phyloP scores from a whole-genome alignment of 371 early-diverging fungal genomes.

The Synchytrium microbalum region DNA sequence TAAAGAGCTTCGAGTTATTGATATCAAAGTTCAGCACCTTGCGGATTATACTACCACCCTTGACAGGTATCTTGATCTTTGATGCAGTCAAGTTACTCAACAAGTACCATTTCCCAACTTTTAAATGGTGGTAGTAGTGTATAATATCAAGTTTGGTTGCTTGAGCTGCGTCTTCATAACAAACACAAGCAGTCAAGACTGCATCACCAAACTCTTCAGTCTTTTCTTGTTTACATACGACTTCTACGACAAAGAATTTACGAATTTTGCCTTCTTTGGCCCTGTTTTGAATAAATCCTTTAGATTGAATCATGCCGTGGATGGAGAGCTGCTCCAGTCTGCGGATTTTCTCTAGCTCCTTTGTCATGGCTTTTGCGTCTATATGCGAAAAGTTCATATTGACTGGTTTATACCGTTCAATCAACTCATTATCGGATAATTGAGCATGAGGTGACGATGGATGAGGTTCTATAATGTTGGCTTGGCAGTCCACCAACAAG shows the following conservation, averaged over 20 bases:
- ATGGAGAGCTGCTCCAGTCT: constrained; percentile 3
- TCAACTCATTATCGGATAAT: neutral
- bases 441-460: neutral
- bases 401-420: neutral
- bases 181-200: constrained; percentile 15
- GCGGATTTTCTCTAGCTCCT: constrained; percentile 4
- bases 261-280: neutral
- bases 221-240: neutral
- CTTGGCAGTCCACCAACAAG: neutral
- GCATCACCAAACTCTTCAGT: neutral
- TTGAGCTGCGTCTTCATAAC: constrained; percentile 2
- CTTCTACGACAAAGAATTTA: constrained; percentile 12
- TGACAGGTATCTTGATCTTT: neutral
- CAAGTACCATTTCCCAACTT: constrained; percentile 10
- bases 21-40: constrained; percentile 14
- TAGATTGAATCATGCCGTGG: constrained; percentile 8
- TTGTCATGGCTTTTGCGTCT: constrained; percentile 2
- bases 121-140: constrained; percentile 10
- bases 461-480: neutral
- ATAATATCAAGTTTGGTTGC: constrained; percentile 9
- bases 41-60: neutral
- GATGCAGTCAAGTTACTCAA: constrained; percentile 8
- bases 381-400: neutral
- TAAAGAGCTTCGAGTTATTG: constrained; percentile 7
- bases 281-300: constrained; percentile 4